A percentile compares a stretch with the other conserved stretches of the same genome.
These are phyloP conservation scores for Colletotrichum sidae DNA, from an alignment of 2,329 filamentous ascomycete genomes.

Conservation along the genomic window DNA sequence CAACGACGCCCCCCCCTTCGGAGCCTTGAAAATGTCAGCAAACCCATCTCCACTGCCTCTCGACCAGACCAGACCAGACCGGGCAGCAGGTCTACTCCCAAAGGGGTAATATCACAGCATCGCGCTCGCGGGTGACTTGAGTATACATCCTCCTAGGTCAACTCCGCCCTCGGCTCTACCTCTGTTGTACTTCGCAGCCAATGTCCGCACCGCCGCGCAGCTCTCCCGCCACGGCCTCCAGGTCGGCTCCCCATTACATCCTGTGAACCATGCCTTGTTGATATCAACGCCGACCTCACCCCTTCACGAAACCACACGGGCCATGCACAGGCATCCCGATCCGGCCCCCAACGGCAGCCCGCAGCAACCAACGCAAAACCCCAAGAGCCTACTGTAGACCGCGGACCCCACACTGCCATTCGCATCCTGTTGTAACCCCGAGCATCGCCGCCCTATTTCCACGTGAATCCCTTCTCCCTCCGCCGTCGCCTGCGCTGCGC, in stretches of 20 bases:
- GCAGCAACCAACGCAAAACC: neutral
- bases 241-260: neutral
- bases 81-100: constrained; percentile 4
- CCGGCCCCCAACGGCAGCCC: neutral
- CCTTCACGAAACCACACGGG: neutral
- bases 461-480: constrained; percentile 14
- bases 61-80: constrained; percentile 1
- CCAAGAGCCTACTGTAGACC: too few relatives aligned
- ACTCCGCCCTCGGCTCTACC: constrained; percentile 4
- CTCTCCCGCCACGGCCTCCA: neutral
- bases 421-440: neutral
- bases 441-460: constrained; percentile 15
- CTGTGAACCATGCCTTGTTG: neutral
- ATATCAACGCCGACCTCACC: neutral
- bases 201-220: constrained; percentile 11
- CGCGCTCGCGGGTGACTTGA: constrained; percentile 6
- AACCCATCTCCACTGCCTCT: too few relatives aligned
- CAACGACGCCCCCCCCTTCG: constrained; percentile 3
- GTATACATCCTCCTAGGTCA: constrained; percentile 13
- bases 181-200: constrained; percentile 5
- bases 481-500: neutral
- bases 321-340: neutral
- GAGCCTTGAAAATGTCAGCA: too few relatives aligned
- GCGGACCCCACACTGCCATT: neutral
- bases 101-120: constrained; percentile 17